Evolutionary conservation across 495 filamentous ascomycete species (phyloP), one percentile per base, ranked within the genome.

Genomic region (Aspergillus nanangensis): DNA sequence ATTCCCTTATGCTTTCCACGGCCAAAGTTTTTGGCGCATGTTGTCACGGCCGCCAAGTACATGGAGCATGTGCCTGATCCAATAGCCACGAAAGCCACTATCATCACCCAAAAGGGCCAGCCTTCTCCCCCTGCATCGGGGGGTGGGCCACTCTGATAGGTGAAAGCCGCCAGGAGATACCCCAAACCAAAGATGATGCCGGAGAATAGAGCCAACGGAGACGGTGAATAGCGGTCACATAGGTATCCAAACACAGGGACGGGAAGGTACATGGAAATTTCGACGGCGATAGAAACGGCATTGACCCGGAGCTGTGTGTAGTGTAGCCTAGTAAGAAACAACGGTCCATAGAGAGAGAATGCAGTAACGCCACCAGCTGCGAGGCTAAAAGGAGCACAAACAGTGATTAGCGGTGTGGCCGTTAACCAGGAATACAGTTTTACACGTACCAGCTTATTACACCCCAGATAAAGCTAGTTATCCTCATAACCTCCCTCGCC

Each of bases 1-100:
- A 98, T 63, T 0, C 93, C 92, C 60, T 90, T 86, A 55, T 94
- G 81, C 58, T 84, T 90, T 3, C 90, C 88, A 31, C 83, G 74
- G 15, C 92, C 88, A 62, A 97, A 96, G 65, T 96, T 97, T 79
- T 98, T 98, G 19, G 92, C 93, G 48, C 90, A 95, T 2, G 91
- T 95, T 18, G 93, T 90, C 22, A 98, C 85, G 0, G 87, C 86
- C 27, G 80, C 76, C 20, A 96, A 61, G 60, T 97, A 96, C 84
- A 97, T 88, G 56, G 76, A 76, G 48, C 84, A 83, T 0, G 93
- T 96, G 4, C 83, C 92, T 50, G 82, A 77, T 1, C 93, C 93
- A 38, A 96, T 80, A 7, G 71, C 69, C 15, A 87, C 75, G 55
- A 98, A 98, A 1, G 88, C 87, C 40, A 86, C 44, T 2, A 95